A percentile compares a stretch with the other conserved stretches of the same genome.
Evolutionary conservation across 495 filamentous ascomycete species (phyloP).

Genomic region (Usnea hakonensis): DNA sequence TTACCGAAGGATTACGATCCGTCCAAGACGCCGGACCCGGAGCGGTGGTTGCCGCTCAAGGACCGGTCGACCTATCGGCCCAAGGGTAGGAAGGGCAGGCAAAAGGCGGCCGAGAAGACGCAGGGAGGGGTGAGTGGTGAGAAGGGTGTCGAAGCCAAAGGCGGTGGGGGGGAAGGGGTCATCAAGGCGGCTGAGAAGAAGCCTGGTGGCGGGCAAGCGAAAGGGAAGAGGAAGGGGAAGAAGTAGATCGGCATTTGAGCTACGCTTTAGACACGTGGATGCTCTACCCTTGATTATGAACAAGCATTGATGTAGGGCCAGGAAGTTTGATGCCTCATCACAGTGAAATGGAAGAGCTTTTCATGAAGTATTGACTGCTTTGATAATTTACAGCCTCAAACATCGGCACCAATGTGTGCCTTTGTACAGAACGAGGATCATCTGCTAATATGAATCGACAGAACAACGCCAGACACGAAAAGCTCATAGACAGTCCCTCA

Average conservation of each 20-base stretch:
- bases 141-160: slow-evolving; percentile 57
- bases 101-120: slow-evolving; percentile 64
- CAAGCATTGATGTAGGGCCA: background rate
- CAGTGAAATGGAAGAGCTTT: background rate
- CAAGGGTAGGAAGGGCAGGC: slow-evolving; percentile 86
- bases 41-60: slow-evolving; percentile 84
- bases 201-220: slow-evolving; percentile 39
- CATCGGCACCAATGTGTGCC: background rate
- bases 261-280: background rate
- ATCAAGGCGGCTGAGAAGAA: slow-evolving; percentile 31
- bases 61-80: slow-evolving; percentile 84
- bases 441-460: background rate
- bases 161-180: slow-evolving; percentile 44
- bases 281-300: background rate
- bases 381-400: background rate
- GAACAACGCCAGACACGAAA: background rate
- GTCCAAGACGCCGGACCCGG: slow-evolving; percentile 72
- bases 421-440: background rate
- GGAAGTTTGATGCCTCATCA: background rate
- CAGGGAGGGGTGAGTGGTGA: slow-evolving; percentile 75
- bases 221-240: slow-evolving; percentile 71
- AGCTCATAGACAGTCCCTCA: background rate
- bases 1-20: slow-evolving; percentile 74
- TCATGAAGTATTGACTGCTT: background rate
- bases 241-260: slow-evolving; percentile 43